phyloP scores from a whole-genome alignment of 306 rosid species.

The Trifolium pratense region DNA sequence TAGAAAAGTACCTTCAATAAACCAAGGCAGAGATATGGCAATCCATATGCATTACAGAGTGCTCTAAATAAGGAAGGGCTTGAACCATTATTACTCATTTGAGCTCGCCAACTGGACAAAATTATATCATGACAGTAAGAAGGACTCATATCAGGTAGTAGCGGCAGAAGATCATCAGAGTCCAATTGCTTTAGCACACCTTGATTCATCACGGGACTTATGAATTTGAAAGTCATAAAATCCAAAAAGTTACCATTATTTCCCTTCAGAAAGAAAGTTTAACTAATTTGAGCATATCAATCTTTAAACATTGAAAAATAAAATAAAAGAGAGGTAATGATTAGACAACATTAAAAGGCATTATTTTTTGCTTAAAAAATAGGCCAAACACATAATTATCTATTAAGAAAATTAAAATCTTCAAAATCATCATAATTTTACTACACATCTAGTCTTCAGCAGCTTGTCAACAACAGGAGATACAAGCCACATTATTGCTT shows the following conservation, averaged over 20 bases:
- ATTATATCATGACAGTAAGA: conserved; percentile 68
- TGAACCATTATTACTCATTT: conserved; percentile 50
- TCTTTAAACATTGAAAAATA: conserved; percentile 31
- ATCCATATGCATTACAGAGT: conserved; percentile 85
- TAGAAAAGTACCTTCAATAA: conserved; percentile 70
- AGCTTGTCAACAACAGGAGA: conserved; percentile 12
- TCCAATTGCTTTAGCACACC: conserved; percentile 82
- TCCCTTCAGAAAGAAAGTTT: conserved; percentile 55
- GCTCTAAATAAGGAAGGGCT: conserved; percentile 79
- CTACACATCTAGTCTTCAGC: background rate
- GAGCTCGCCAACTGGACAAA: conserved; percentile 70
- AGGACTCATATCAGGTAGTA: conserved; percentile 77
- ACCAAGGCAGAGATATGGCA: conserved; percentile 86
- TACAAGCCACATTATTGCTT: conserved; percentile 18
- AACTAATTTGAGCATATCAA: conserved; percentile 39
- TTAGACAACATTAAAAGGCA: conserved; percentile 13
- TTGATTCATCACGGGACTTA: conserved; percentile 69
- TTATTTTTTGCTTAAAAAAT: conserved; percentile 2
- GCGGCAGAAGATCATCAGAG: conserved; percentile 73
- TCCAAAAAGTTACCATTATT: conserved; percentile 57
- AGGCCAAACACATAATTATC: conserved; percentile 1
- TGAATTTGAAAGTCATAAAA: conserved; percentile 75
- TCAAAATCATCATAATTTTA: conserved; percentile 14
- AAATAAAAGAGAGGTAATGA: conserved; percentile 3
- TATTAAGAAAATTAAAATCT: conserved; percentile 3